A percentile compares a stretch with the other conserved stretches of the same genome.
Conservation (phyloP, 768 basidiomycete genomes). For the Mrakia frigida region DNA sequence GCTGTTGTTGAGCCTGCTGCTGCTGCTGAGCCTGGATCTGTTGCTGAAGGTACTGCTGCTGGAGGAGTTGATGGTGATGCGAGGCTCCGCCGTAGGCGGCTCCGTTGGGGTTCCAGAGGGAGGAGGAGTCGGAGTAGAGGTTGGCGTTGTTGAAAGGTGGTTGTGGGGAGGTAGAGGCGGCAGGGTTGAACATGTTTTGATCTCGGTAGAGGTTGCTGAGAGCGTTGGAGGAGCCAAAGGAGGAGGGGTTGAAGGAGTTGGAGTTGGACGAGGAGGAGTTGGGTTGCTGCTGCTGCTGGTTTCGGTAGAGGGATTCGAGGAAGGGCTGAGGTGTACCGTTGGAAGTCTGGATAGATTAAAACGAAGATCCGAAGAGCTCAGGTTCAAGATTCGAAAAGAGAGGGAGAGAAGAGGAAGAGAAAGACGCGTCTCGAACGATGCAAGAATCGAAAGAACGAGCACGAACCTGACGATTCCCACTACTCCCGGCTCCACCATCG, state of each 20-base stretch:
- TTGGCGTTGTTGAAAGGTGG: neutral
- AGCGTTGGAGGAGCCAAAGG: neutral
- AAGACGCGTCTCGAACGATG: neutral
- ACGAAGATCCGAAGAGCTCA: neutral
- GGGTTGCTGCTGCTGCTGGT: neutral
- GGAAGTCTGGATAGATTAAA: neutral
- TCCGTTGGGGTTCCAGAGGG: conserved; percentile 9
- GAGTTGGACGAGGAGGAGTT: neutral
- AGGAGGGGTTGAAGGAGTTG: neutral
- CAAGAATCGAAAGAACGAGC: neutral
- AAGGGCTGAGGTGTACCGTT: neutral
- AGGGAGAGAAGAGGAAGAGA: neutral
- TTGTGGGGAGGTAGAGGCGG: neutral
- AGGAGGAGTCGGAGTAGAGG: neutral
- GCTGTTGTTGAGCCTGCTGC: neutral
- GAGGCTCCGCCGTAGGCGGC: neutral
- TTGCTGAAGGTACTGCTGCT: conserved; percentile 13
- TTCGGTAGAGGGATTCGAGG: neutral
- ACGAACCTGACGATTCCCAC: neutral
- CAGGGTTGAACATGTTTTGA: neutral
- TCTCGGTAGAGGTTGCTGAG: neutral
- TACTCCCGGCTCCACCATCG: neutral
- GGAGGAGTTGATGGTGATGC: neutral
- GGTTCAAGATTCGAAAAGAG: neutral
- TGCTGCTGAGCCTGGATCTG: neutral